Evolutionary conservation across 768 basidiomycete genomes (phyloP), one percentile per base, ranked within the genome.

Genomic region (Boletus huronensis): DNA sequence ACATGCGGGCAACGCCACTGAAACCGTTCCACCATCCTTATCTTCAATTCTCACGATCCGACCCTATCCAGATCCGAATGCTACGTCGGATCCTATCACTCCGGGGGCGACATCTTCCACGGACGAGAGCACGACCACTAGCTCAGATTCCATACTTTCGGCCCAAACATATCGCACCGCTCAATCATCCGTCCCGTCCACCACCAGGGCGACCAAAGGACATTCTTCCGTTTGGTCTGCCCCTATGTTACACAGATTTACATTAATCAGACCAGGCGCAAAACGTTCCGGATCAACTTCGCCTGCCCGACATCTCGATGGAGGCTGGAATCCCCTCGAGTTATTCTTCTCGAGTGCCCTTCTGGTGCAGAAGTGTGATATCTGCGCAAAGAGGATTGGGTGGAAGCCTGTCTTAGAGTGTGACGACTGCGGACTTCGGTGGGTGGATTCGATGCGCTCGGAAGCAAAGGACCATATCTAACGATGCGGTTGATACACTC

Each of bases 381-480:
- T 93, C 17, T 96, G 93, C 64, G 65, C 68, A 40, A 94, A 93
- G 77, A 75, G 90, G 44, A 75, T 96, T 36, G 92, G 92, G 13
- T 87, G 88, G 85, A 94, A 92, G 68, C 84, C 91, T 21, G 80
- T 88, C 31, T 72, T 95, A 19, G 84, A 89, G 63, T 96, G 93
- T 66, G 93, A 95, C 69, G 93, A 95, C 70, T 95, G 93, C 70
- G 85, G 87, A 26, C 71, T 90, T 62, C 80, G 84, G 83, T 87
- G 53, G 51, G 80, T 41, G 48, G 39, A 29, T 51, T 60, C 41
- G 58, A 44, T 53, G 44, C 26, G 44, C 53, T 55, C 39, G 19
- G 53, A 52, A 39, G 50, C 13, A 58, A 53, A 57, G 50, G 53
- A 25, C 46, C 26, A 56, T 40, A 50, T 56, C 61, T 68, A 35